Evolutionary conservation across 2,329 filamentous ascomycete genomes (phyloP), one percentile per base, ranked within the genome.

Genomic region (Saccharata proteae): DNA sequence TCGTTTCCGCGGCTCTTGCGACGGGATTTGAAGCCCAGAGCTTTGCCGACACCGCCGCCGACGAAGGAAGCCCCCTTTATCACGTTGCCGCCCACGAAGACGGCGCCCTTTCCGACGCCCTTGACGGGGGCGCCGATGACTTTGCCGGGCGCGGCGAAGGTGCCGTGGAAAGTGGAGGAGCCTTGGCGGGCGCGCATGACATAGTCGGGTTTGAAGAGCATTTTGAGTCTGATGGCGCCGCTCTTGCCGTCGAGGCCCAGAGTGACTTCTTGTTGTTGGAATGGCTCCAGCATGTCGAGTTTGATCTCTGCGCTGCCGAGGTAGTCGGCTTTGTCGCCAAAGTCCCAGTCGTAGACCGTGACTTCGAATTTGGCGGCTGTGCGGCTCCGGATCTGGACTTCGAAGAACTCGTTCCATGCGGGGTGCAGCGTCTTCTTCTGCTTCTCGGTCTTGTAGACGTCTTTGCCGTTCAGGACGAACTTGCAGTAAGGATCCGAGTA

Each of bases 401-500:
- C 86, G 48, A 98, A 98, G 55, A 76, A 86, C 52, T 98, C 90
- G 50, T 96, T 96, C 92, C 92, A 98, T 0, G 75, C 71, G 1
- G 90, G 90, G 43, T 90, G 77, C 3, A 98, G 69, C 0, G 90
- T 96, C 71, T 98, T 98, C 72, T 96, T 98, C 54, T 88, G 78
- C 2, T 78, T 77, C 61, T 94, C 92, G 26, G 86, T 93, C 69
- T 96, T 98, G 73, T 83, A 85, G 1, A 96, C 71, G 35, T 92
- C 81, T 47, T 84, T 77, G 27, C 80, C 86, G 47, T 93, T 88
- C 42, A 96, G 69, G 41, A 81, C 74, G 54, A 98, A 98, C 50
- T 88, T 88, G 70, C 82, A 92, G 64, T 88, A 98, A 4, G 90
- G 90, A 49, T 98, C 90, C 46, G 85, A 94, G 69, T 80, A 96